These are phyloP conservation scores for Tylopilus intermedius DNA, from an alignment of 768 basidiomycete genomes.

Conservation along the genomic window DNA sequence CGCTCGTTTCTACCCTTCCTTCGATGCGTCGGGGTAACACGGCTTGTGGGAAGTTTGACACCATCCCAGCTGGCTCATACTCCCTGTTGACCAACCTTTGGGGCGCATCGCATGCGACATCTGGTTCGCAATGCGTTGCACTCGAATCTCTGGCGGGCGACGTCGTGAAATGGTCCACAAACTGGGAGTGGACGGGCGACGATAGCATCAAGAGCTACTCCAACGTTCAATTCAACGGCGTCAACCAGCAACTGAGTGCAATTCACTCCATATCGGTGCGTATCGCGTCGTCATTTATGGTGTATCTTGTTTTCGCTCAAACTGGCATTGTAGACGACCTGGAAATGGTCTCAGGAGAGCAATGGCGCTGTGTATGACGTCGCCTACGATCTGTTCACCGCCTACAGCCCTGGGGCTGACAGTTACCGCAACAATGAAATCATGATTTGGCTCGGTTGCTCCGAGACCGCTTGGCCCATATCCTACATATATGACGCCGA, in stretches of 20 bases:
- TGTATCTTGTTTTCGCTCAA: not conserved
- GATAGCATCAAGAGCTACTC: conserved; percentile 57
- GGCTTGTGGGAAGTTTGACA: conserved; percentile 49
- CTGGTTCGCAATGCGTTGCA: conserved; percentile 50
- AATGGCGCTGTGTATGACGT: conserved; percentile 48
- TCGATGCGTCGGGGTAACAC: not conserved
- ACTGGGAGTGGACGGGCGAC: conserved; percentile 52
- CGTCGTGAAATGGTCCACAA: conserved; percentile 47
- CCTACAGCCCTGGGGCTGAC: conserved; percentile 43
- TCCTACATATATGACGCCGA: conserved; percentile 41
- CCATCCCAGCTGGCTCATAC: conserved; percentile 42
- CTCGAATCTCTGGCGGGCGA: conserved; percentile 40
- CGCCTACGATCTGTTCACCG: conserved; percentile 64
- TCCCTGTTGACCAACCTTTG: conserved; percentile 48
- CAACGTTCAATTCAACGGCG: conserved; percentile 50
- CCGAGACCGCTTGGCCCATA: conserved; percentile 51
- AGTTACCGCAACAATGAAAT: conserved; percentile 36
- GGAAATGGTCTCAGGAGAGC: conserved; percentile 51
- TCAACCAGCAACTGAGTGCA: conserved; percentile 50
- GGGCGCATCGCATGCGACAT: conserved; percentile 35
- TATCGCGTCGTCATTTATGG: not conserved
- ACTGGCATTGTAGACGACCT: conserved; percentile 37
- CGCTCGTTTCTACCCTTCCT: conserved; percentile 17
- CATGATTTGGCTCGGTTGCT: conserved; percentile 65
- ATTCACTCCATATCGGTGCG: conserved; percentile 55